Conservation (phyloP, 2,329 filamentous ascomycete species). For the Clarireedia monteithiana region DNA sequence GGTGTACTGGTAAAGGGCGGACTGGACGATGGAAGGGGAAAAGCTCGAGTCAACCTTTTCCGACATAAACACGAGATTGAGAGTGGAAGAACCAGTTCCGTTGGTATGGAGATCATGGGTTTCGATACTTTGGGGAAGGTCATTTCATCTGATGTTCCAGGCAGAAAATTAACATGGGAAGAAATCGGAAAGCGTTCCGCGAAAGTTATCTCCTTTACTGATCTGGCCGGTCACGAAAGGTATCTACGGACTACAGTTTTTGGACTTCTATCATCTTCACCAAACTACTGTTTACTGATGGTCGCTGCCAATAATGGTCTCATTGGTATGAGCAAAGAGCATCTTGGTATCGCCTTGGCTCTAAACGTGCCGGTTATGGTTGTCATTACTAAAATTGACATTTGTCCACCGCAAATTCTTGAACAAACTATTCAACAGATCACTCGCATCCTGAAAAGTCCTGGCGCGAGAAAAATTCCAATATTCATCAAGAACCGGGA, state of each 20-base stretch:
- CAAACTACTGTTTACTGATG: slow-evolving; percentile 97
- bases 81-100: slow-evolving; percentile 87
- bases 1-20: slow-evolving; percentile 93
- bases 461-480: slow-evolving; percentile 88
- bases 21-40: slow-evolving; percentile 88
- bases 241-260: slow-evolving; percentile 96
- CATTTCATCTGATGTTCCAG: slow-evolving; percentile 72
- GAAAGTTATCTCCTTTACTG: slow-evolving; percentile 95
- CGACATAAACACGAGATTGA: slow-evolving; percentile 98
- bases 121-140: slow-evolving; percentile 84
- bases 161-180: slow-evolving; percentile 88
- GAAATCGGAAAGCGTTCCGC: slow-evolving; percentile 92
- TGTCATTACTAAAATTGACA: slow-evolving; percentile 95
- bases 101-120: slow-evolving; percentile 98
- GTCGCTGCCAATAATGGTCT: slow-evolving; percentile 96
- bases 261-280: slow-evolving; percentile 85
- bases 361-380: slow-evolving; percentile 98
- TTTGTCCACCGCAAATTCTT: slow-evolving; percentile 91
- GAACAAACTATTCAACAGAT: slow-evolving; percentile 90
- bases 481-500: slow-evolving; percentile 90
- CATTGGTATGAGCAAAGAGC: slow-evolving; percentile 97
- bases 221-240: slow-evolving; percentile 89
- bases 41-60: slow-evolving; percentile 91
- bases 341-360: slow-evolving; percentile 87
- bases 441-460: slow-evolving; percentile 86